phyloP scores from a whole-genome alignment of 176 grass and related monocot genomes.

The Echinochloa phyllopogon region DNA sequence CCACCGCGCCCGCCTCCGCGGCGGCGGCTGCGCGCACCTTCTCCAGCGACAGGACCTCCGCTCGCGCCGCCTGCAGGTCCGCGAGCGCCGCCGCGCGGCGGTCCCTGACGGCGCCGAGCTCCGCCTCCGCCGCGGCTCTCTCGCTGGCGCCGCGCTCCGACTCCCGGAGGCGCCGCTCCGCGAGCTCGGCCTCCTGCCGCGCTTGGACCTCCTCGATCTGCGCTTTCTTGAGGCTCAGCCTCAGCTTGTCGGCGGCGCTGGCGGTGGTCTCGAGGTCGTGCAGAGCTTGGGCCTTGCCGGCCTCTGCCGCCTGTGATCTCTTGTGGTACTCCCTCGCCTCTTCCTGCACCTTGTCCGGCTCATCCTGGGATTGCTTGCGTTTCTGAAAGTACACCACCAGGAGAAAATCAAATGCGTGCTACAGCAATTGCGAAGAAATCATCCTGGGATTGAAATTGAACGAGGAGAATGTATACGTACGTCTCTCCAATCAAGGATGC shows the following conservation, averaged over 20 bases:
- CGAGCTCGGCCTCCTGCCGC: conserved; percentile 66
- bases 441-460: not conserved
- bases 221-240: conserved; percentile 54
- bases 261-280: conserved; percentile 45
- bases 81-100: conserved; percentile 44
- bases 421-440: not conserved
- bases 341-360: conserved; percentile 52
- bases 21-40: conserved; percentile 54
- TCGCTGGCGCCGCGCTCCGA: conserved; percentile 34
- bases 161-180: conserved; percentile 59
- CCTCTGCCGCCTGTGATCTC: conserved; percentile 44
- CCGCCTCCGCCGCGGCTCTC: conserved; percentile 46
- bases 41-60: conserved; percentile 51
- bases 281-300: conserved; percentile 32
- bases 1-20: conserved; percentile 36
- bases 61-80: conserved; percentile 48
- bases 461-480: not conserved
- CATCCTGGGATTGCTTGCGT: conserved; percentile 47
- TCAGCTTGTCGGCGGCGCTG: conserved; percentile 53
- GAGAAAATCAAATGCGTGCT: not conserved
- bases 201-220: conserved; percentile 58
- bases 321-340: conserved; percentile 46
- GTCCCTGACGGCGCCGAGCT: conserved; percentile 44
- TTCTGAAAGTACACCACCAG: conserved; percentile 22
- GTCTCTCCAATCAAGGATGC: conserved; percentile 62